phyloP scores from a whole-genome alignment of 225 moss, liverwort and hornwort species.

The Takakia lepidozioides region DNA sequence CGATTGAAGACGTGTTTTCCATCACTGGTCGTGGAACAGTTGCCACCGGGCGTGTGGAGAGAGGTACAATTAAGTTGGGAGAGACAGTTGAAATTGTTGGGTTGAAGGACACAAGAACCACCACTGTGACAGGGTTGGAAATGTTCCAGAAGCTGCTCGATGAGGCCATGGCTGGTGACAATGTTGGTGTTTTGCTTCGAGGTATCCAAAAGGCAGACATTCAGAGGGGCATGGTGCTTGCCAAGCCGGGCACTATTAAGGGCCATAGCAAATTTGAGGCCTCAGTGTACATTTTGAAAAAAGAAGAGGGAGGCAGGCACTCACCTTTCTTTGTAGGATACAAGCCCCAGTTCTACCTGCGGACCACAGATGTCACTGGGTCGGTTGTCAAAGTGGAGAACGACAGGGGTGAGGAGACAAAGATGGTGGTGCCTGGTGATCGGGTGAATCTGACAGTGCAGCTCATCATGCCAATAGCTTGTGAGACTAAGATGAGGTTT shows the following conservation, averaged over 20 bases:
- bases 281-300: conserved; percentile 64
- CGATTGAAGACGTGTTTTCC: conserved; percentile 84
- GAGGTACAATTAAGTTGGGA: conserved; percentile 52
- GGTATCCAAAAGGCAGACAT: conserved; percentile 68
- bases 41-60: conserved; percentile 68
- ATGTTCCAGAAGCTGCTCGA: conserved; percentile 82
- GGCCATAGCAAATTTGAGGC: conserved; percentile 69
- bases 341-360: conserved; percentile 81
- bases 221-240: conserved; percentile 65
- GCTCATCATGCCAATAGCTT: conserved; percentile 61
- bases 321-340: conserved; percentile 74
- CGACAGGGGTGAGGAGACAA: conserved; percentile 40
- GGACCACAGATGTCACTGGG: conserved; percentile 80
- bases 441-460: conserved; percentile 57
- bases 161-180: conserved; percentile 70
- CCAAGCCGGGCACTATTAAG: conserved; percentile 66
- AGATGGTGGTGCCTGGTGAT: conserved; percentile 86
- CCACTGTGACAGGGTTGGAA: conserved; percentile 74
- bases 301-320: conserved; percentile 82
- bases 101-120: conserved; percentile 33
- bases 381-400: conserved; percentile 25
- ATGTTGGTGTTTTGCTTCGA: conserved; percentile 64
- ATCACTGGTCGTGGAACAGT: conserved; percentile 78
- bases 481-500: conserved; percentile 66
- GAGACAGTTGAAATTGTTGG: conserved; percentile 66